Evolutionary conservation across 305 asterid species (phyloP), one percentile per base, ranked within the genome.

Genomic region (Fraxinus greggii): DNA sequence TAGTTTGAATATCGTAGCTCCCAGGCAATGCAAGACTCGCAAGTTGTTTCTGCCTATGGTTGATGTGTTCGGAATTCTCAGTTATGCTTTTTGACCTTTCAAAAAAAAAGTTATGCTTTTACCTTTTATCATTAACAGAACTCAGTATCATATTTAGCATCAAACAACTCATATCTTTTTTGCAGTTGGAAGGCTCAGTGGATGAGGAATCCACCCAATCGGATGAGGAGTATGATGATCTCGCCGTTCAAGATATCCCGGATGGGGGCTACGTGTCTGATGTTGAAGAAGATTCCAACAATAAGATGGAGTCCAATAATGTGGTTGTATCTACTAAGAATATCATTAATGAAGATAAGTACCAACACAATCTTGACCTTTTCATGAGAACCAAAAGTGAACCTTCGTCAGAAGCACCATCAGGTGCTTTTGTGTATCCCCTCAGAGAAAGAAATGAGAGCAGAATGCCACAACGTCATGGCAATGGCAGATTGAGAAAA

Each of bases 181-280:
- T 65, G 61, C 91, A 94, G 98, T 61, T 92, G 88, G 99, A 94
- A 89, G 99, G 98, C 65, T 96, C 99, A 0, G 98, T 96, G 85
- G 98, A 94, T 24, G 99, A 96, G 84, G 98, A 86, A 83, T 96
- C 93, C 32, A 91, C 92, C 13, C 91, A 92, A 87, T 91, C 98
- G 2, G 99, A 96, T 1, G 98, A 94, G 89, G 99, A 96, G 90
- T 94, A 93, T 26, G 98, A 96, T 17, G 99, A 93, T 84, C 97
- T 96, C 69, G 98, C 98, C 23, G 87, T 94, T 94, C 89, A 86
- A 88, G 98, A 91, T 81, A 72, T 78, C 83, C 88, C 89, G 0
- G 88, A 84, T 13, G 84, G 82, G 13, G 93, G 93, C 29, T 88
- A 89, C 81, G 63, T 79, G 63, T 82, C 92, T 13, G 97, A 94